A percentile compares a stretch with the other conserved stretches of the same genome.
These are phyloP conservation scores for Dioszegia hungarica DNA, from an alignment of 768 basidiomycete species.

Conservation along the genomic window DNA sequence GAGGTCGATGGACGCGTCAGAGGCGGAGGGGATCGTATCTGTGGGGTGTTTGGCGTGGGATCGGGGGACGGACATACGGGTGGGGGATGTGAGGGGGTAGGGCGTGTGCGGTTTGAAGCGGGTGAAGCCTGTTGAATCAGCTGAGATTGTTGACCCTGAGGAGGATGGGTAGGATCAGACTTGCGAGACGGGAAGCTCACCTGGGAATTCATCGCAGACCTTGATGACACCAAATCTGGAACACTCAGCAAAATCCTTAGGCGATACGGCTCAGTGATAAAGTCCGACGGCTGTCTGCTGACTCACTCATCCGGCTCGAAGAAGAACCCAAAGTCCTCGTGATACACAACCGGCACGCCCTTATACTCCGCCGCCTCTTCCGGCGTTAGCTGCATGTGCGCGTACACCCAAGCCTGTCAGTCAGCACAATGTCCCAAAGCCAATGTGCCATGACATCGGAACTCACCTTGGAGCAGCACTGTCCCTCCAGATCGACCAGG, in stretches of 20 bases:
- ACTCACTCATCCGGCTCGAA: conserved; percentile 5
- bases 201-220: conserved; percentile 45
- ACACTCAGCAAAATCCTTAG: background rate
- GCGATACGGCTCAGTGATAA: too few relatives aligned
- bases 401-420: conserved; percentile 37
- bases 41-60: conserved; percentile 44
- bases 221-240: conserved; percentile 23
- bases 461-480: conserved; percentile 44
- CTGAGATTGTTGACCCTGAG: too few relatives aligned
- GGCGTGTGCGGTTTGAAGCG: conserved; percentile 4
- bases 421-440: background rate
- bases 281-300: too few relatives aligned
- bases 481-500: conserved; percentile 41
- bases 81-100: background rate
- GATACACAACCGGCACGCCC: conserved; percentile 40
- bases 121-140: background rate
- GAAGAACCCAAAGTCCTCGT: conserved; percentile 25
- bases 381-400: conserved; percentile 41
- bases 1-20: conserved; percentile 22
- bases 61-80: conserved; percentile 41
- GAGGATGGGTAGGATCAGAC: too few relatives aligned
- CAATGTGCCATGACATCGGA: background rate
- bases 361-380: conserved; percentile 35
- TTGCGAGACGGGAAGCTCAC: conserved; percentile 24
- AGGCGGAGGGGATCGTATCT: conserved; percentile 43